Conservation (phyloP, 176 grass and related monocot species). For the Oryza australiensis region DNA sequence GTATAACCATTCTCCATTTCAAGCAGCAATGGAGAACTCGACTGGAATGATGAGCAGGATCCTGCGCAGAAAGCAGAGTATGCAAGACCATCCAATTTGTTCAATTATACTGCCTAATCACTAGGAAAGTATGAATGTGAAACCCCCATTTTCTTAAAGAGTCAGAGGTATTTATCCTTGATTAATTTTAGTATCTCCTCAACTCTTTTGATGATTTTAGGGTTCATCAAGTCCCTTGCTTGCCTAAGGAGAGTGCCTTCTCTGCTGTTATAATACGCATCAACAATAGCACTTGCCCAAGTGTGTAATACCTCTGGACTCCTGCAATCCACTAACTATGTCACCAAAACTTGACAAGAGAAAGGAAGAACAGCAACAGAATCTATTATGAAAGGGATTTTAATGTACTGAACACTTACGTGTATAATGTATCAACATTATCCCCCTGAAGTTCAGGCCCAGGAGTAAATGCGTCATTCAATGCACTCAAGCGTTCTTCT, state of each 20-base stretch:
- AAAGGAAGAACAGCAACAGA: neutral
- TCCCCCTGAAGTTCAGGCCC: slow-evolving; percentile 72
- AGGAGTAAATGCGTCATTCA: slow-evolving; percentile 83
- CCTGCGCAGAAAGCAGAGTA: neutral
- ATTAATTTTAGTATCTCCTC: slow-evolving; percentile 69
- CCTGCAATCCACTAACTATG: slow-evolving; percentile 46
- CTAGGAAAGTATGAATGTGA: neutral
- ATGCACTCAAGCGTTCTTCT: slow-evolving; percentile 53
- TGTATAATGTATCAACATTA: slow-evolving; percentile 73
- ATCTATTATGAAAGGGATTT: neutral
- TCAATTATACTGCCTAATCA: neutral
- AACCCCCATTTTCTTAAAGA: slow-evolving; percentile 9
- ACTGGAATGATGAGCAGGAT: neutral
- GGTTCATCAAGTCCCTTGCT: slow-evolving; percentile 88
- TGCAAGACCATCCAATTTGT: slow-evolving; percentile 9
- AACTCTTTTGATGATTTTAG: slow-evolving; percentile 68
- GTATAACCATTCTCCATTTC: neutral
- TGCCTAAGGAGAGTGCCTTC: slow-evolving; percentile 63
- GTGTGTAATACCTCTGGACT: slow-evolving; percentile 73
- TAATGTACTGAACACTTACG: slow-evolving; percentile 43
- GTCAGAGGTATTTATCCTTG: slow-evolving; percentile 63
- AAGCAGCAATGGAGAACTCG: neutral
- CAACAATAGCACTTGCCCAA: slow-evolving; percentile 63
- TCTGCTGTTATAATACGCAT: slow-evolving; percentile 75
- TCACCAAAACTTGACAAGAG: neutral